These are phyloP conservation scores for Globisporangium yorkense DNA, from an alignment of 352 stramenopile genomes.

Conservation along the genomic window DNA sequence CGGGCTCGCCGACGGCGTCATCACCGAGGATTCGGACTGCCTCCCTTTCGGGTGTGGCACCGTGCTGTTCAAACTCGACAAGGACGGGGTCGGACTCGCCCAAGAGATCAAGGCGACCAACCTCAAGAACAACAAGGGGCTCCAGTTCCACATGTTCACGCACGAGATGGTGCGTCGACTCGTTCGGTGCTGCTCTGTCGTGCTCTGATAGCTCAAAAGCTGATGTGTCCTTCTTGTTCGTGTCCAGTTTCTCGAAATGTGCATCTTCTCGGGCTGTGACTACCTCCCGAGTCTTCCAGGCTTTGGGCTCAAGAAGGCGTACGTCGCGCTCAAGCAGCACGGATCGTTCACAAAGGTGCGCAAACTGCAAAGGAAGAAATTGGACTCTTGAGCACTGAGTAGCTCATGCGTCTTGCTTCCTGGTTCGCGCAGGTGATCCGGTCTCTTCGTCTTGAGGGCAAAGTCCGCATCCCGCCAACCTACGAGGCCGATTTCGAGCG, in stretches of 20 bases:
- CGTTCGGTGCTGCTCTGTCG: neutral
- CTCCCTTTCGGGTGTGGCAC: slow-evolving; percentile 89
- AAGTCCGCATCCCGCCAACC: slow-evolving; percentile 34
- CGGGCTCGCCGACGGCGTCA: slow-evolving; percentile 88
- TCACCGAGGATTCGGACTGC: slow-evolving; percentile 96
- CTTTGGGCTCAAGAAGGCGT: slow-evolving; percentile 81
- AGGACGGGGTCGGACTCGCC: slow-evolving; percentile 66
- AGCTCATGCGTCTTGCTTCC: neutral
- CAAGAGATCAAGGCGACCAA: slow-evolving; percentile 78
- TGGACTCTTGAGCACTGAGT: neutral
- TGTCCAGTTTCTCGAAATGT: slow-evolving; percentile 85
- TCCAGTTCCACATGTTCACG: slow-evolving; percentile 79
- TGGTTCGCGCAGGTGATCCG: slow-evolving; percentile 36
- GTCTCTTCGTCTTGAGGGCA: slow-evolving; percentile 57
- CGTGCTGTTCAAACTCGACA: slow-evolving; percentile 96
- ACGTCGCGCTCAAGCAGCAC: slow-evolving; percentile 66
- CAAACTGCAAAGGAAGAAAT: too few relatives aligned
- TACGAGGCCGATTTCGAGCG: slow-evolving; percentile 66
- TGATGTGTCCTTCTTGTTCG: neutral
- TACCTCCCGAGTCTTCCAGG: slow-evolving; percentile 79
- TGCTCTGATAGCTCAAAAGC: neutral
- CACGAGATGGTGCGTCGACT: slow-evolving; percentile 66
- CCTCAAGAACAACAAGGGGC: slow-evolving; percentile 65
- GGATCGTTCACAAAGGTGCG: slow-evolving; percentile 55
- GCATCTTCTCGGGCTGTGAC: slow-evolving; percentile 89